Evolutionary conservation across 495 filamentous ascomycete species (phyloP), one percentile per base, ranked within the genome.

Genomic region (Aspergillus sclerotioniger): DNA sequence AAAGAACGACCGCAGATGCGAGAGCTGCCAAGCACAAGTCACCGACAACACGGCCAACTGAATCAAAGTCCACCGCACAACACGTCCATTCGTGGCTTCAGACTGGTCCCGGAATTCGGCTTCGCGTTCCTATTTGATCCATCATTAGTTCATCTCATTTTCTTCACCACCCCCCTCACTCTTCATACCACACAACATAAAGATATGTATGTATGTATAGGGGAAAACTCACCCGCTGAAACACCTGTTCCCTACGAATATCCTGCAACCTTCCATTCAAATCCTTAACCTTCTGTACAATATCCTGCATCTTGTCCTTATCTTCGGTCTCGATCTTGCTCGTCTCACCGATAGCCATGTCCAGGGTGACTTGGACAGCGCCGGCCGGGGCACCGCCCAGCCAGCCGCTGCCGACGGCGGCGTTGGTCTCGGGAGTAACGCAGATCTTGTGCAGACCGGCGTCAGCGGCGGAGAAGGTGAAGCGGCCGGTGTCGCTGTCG

Each of bases 41-140:
- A 88, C 81, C 28, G 89, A 91, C 39, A 98, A 78, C n/a, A 98
- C 85, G 56, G 85, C 82, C 57, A 97, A 75, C 73, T 98, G 94
- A 57, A 98, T 86, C 54, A 96, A 71, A 45, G 92, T 91, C 94
- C 94, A 98, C 56, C 91, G 86, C 21, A 98, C 89, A 51, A 97
- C 94, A 65, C 93, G 86, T 20, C 86, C 84, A 76, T 98, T 98
- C 54, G 92, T 97, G 44, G 84, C 80, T 71, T 98, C 94, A 51
- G 91, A 96, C 67, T 98, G 94, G 72, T 98, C 94, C 72, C 94
- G 83, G 83, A 98, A 98, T 69, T 98, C 94, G 62, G 91, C 90
- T 72, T 98, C 94, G 50, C 95, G 90, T 82, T 98, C 94, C 92
- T 97, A 58, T 37, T 50, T 2, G 16, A 3, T 32, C 15, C 25